Evolutionary conservation across 2,329 filamentous ascomycete genomes (phyloP).

Genomic region (Aquanectria penicillioides): DNA sequence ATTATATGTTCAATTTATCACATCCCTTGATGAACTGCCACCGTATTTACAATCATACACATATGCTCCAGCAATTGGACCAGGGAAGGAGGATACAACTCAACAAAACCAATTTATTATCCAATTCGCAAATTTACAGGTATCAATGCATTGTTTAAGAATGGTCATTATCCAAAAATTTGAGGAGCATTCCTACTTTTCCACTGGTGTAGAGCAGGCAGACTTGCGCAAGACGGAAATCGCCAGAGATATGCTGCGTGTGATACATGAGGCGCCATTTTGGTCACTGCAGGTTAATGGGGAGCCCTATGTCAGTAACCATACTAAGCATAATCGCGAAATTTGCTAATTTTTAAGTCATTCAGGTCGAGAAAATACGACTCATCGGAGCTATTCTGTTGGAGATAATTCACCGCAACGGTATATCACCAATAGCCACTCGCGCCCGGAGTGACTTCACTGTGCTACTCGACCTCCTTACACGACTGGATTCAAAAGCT

Average conservation of each 20-base stretch:
- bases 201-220: constrained; percentile 43
- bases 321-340: background rate
- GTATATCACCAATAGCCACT: constrained; percentile 48
- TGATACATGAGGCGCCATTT: constrained; percentile 53
- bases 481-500: constrained; percentile 54
- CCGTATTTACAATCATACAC: constrained; percentile 47
- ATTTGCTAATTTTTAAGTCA: too few species aligned
- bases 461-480: constrained; percentile 52
- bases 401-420: constrained; percentile 51
- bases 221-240: constrained; percentile 53
- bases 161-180: constrained; percentile 53
- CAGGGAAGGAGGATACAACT: constrained; percentile 26
- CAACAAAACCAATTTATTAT: constrained; percentile 48
- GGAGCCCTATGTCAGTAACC: constrained; percentile 49
- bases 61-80: constrained; percentile 26
- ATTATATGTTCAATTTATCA: constrained; percentile 52
- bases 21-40: constrained; percentile 52
- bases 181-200: constrained; percentile 46
- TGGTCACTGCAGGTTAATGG: constrained; percentile 53
- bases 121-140: constrained; percentile 53
- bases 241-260: constrained; percentile 52
- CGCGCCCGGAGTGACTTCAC: constrained; percentile 52
- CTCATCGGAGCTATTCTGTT: constrained; percentile 51
- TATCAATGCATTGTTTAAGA: constrained; percentile 52
- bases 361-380: constrained; percentile 52